Conservation (phyloP, 108 stramenopile genomes). For the Nannochloropsis salina region DNA sequence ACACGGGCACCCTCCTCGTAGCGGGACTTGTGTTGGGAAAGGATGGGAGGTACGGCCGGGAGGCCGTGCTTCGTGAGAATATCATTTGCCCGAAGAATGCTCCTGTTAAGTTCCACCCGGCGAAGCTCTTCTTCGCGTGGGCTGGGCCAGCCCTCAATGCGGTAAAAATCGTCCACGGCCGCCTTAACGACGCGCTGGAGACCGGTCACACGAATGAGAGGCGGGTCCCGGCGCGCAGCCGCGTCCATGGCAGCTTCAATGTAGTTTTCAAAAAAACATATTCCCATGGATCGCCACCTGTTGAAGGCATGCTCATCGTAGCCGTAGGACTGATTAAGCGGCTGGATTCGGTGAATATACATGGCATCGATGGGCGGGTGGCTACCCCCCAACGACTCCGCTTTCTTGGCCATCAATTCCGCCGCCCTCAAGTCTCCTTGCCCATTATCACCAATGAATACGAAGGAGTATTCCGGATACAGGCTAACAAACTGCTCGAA, state of each 20-base stretch:
- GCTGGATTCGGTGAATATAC: background rate
- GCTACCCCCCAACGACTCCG: background rate
- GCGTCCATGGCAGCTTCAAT: constrained; percentile 88
- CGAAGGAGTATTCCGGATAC: constrained; percentile 90
- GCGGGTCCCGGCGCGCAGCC: constrained; percentile 37
- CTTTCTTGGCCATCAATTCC: constrained; percentile 79
- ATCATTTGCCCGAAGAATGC: constrained; percentile 38
- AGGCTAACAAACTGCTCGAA: constrained; percentile 80
- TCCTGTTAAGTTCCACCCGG: constrained; percentile 19
- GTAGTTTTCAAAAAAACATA: constrained; percentile 80
- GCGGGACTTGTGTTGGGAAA: background rate
- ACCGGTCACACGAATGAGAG: constrained; percentile 28
- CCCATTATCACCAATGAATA: constrained; percentile 98
- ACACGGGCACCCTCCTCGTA: constrained; percentile 44
- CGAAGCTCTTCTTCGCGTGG: constrained; percentile 1
- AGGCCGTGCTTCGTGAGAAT: constrained; percentile 35
- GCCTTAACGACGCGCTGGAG: constrained; percentile 22
- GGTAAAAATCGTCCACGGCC: constrained; percentile 22
- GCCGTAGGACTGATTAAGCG: constrained; percentile 45
- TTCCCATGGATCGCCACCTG: constrained; percentile 52
- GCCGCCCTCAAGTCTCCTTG: constrained; percentile 93
- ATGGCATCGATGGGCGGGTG: background rate
- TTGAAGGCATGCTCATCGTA: constrained; percentile 37
- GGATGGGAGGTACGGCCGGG: constrained; percentile 33
- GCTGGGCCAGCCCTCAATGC: background rate